Base-by-base conservation (phyloP, 2,329 filamentous ascomycete species). In the Penicillium sp. region DNA sequence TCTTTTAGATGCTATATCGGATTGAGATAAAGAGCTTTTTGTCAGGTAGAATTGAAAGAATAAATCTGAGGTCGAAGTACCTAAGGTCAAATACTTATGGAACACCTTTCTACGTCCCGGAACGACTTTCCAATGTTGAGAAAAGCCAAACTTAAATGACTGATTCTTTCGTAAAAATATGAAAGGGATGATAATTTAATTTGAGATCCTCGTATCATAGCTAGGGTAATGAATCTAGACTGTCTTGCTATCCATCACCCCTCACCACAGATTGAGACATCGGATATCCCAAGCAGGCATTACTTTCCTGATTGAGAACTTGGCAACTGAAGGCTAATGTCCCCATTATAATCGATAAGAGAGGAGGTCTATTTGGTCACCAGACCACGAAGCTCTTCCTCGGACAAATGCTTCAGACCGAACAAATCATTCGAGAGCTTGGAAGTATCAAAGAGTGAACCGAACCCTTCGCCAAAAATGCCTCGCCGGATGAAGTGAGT, bases 341-440 rank as follows among this genome's bases (percentile, higher is more conserved):
- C 2, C 16, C 4, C 14, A 39, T 39, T 16, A 21, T 21, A 4
- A 21, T 1, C 9, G 8, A 13, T 18, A 2, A 0, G 16, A 36
- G 7, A n/a, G 5, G 31, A 14, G 2, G 11, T 8, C 49, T 29
- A 52, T n/a, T 52, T 13, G 14, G 16, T 9, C 2, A 44, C 38
- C 8, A 52, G 14, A 7, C 39, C 32, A 9, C 46, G 51, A 34
- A 77, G 45, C 45, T 76, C 71, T 8, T 61, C 68, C 10, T 74
- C 69, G 2, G 57, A 69, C 38, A 73, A 40, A 48, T 61, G 58
- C 48, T 65, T 64, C 7, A 78, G 52, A 1, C 75, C 75, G 21
- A 79, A 57, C 42, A 76, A 51, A 36, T 76, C 69, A 57, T 78
- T 78, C 43, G 74, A 72, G 24, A 69, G 21, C 36, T 66, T 66